Conservation (phyloP, 371 early-diverging fungal species). For the Lichtheimia corymbifera region DNA sequence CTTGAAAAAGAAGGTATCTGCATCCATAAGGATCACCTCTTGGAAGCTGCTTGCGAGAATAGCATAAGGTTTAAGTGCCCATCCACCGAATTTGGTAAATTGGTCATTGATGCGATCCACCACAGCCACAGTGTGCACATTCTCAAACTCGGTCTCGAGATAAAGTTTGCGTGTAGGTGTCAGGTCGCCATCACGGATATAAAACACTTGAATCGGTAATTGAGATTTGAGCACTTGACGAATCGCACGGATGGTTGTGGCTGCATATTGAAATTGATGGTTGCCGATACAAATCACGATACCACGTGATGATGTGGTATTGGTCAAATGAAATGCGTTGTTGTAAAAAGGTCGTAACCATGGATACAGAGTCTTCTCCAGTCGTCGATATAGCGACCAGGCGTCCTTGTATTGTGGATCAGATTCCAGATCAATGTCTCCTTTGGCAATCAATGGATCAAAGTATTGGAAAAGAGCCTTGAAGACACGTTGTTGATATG, state of each 20-base stretch:
- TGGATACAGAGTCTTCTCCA: conserved; percentile 27
- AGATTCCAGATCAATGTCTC: conserved; percentile 16
- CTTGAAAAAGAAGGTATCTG: conserved; percentile 71
- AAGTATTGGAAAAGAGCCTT: conserved; percentile 41
- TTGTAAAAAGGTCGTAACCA: conserved; percentile 28
- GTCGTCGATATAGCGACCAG: conserved; percentile 20
- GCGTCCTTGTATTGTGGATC: conserved; percentile 14
- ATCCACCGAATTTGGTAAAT: conserved; percentile 52
- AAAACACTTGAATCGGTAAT: conserved; percentile 74
- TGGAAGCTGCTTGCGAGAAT: conserved; percentile 66
- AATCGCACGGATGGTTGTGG: conserved; percentile 54
- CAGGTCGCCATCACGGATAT: conserved; percentile 62
- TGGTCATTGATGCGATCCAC: conserved; percentile 46
- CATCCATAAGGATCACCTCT: conserved; percentile 72
- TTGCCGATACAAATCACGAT: conserved; percentile 73
- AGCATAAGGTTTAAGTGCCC: conserved; percentile 68
- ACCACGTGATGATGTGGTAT: conserved; percentile 46
- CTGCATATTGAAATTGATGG: conserved; percentile 60
- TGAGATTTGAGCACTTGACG: conserved; percentile 55
- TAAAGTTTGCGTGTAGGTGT: conserved; percentile 31
- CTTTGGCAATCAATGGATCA: conserved; percentile 29
- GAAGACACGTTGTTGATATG: conserved; percentile 34
- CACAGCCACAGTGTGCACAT: conserved; percentile 54
- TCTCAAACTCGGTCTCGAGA: conserved; percentile 39
- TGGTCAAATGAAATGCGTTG: conserved; percentile 27